Base-by-base conservation (phyloP, 2,329 filamentous ascomycete species). In the Pseudogymnoascus sp. region DNA sequence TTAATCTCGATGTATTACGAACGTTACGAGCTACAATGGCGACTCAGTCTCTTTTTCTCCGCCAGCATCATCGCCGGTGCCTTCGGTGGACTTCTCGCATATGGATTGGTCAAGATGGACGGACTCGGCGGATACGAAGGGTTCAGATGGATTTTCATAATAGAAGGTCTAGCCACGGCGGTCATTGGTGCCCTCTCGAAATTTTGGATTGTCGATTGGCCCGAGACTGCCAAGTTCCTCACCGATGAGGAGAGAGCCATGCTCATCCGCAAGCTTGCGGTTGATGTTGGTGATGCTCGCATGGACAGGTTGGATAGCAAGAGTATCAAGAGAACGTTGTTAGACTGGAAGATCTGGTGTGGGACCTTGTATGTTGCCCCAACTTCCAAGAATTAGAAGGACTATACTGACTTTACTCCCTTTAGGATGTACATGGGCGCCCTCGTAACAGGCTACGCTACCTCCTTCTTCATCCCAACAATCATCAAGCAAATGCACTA, bases 181-280 rank as follows among this genome's bases (percentile, higher is more conserved):
- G 64, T 68, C 16, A 59, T 76, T 1, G 71, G 74, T 0, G 60
- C 76, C 62, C 63, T 69, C 18, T 69, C 73, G 3, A 73, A 75
- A 62, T 78, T 77, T 69, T 72, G 82, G 64, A 79, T 83, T 14
- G 77, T 77, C 34, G 82, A 84, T 70, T 81, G 78, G 66, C 80
- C 80, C 0, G 73, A 76, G 21, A 76, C 74, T 21, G 76, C 78
- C 37, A 73, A 71, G 2, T 82, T 80, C 71, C 73, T 83, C 5
- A 76, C 71, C 3, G 66, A 72, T 1, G 69, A 76, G 0, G 79
- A 82, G 66, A 76, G 73, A 38, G 63, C 65, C 2, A 71, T 74
- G 16, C 67, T 77, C 4, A 63, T 68, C 28, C 66, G 66, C n/a
- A 72, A 75, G 5, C 65, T 77, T 1, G 68, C 69, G 0, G 66